phyloP scores from a whole-genome alignment of 352 stramenopile species.

The Phytophthora citricola region DNA sequence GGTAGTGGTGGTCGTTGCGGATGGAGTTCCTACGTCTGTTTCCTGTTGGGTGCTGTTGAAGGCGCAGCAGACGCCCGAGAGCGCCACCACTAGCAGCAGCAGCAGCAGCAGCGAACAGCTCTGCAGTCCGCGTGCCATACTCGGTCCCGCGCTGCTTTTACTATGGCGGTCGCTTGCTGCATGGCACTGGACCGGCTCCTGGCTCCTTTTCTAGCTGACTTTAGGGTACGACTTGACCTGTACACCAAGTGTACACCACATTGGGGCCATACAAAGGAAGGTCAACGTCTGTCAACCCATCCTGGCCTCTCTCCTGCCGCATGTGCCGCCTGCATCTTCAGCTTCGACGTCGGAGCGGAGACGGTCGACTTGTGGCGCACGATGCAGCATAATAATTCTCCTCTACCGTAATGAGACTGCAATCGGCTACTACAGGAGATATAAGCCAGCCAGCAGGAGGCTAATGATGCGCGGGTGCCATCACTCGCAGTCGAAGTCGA shows the following conservation, averaged over 20 bases:
- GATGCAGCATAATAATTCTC: not conserved
- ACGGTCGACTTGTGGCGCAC: not conserved
- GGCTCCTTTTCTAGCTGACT: slow-evolving; percentile 20
- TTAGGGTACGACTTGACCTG: slow-evolving; percentile 19
- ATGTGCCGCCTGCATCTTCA: slow-evolving; percentile 4
- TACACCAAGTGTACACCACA: slow-evolving; percentile 30
- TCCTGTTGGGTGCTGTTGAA: slow-evolving; percentile 12
- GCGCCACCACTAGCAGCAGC: slow-evolving; percentile 7
- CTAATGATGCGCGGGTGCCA: no score
- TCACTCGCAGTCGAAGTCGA: no score
- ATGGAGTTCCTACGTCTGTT: slow-evolving; percentile 2
- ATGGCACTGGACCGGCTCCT: slow-evolving; percentile 13
- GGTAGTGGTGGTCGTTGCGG: not conserved
- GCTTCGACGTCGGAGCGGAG: not conserved
- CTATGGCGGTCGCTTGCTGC: slow-evolving; percentile 27
- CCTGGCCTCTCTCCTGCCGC: slow-evolving; percentile 5
- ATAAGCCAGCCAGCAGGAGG: no score
- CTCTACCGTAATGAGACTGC: no score
- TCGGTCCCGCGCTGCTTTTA: slow-evolving; percentile 18
- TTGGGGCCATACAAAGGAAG: slow-evolving; percentile 14
- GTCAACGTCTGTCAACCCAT: slow-evolving; percentile 16
- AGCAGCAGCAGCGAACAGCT: slow-evolving; percentile 14
- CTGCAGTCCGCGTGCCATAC: slow-evolving; percentile 21
- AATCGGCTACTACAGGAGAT: not conserved
- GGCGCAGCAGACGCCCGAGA: slow-evolving; percentile 11